Conservation (phyloP, 306 rosid genomes). For the Prunus mongolica region DNA sequence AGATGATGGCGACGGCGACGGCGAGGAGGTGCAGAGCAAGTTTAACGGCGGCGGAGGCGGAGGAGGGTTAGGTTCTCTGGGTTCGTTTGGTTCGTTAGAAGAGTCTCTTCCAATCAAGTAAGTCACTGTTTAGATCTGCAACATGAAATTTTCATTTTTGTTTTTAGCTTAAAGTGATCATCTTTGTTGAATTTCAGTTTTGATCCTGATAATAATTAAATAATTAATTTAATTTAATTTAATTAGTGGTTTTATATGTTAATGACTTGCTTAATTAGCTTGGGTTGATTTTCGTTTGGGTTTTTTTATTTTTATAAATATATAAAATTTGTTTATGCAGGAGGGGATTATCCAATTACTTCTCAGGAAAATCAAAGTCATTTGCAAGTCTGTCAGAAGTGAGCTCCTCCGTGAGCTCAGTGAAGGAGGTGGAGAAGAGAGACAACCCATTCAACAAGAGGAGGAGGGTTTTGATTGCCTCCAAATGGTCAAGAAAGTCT, state of each 20-base stretch:
- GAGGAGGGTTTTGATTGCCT: conserved; percentile 64
- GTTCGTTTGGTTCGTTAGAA: conserved; percentile 53
- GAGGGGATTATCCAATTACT: conserved; percentile 81
- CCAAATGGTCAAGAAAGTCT: conserved; percentile 63
- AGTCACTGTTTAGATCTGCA: conserved; percentile 15
- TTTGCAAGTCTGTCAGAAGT: conserved; percentile 67
- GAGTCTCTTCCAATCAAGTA: conserved; percentile 94
- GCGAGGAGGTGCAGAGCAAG: conserved; percentile 51
- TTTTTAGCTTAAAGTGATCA: neutral
- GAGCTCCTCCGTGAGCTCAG: conserved; percentile 12
- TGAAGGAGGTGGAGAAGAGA: conserved; percentile 57
- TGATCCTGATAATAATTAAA: neutral
- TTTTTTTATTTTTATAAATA: neutral
- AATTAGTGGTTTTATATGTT: neutral
- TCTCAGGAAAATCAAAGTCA: conserved; percentile 87
- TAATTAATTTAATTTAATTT: no score
- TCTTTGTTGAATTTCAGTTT: neutral
- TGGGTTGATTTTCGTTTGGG: neutral
- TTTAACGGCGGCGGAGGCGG: conserved; percentile 27
- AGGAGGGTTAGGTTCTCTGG: conserved; percentile 20
- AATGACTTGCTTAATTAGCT: neutral
- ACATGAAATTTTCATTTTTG: neutral
- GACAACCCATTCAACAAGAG: conserved; percentile 87
- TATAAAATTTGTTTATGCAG: conserved; percentile 30
- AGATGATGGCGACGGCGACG: conserved; percentile 23